Base-by-base conservation (phyloP, 305 asterid species). In the Fraxinus xanthoxyloides region DNA sequence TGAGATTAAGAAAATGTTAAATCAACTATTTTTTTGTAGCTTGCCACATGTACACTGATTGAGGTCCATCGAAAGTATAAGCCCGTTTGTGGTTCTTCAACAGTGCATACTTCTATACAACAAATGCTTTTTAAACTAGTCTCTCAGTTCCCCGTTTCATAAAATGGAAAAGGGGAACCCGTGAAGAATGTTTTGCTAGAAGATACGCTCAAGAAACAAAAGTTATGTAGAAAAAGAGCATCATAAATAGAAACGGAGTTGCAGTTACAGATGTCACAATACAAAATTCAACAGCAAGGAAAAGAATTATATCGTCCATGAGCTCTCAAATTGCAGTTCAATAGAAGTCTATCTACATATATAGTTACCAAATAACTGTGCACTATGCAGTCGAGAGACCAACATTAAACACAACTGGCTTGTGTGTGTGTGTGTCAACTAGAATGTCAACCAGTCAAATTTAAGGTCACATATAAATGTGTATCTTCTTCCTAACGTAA, bases 1-100 rank as follows among this genome's bases (percentile, higher is more conserved):
- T 77, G 72, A 72, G 67, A n/a, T 59, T 85, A 72, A 77, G 48
- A 72, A 32, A 72, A 31, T 35, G 80, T 76, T 79, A 48, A 56
- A 56, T 56, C 67, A 56, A 6, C 19, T 56, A 56, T 19, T 35
- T 7, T 7, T 59, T 32, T 19, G 23, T 30, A 78, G 54, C 81
- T 59, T 34, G 32, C 7, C 43, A 46, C 21, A 31, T 4, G 21
- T 51, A 51, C 26, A 7, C 35, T 46, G 7, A 31, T 80, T 34
- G 21, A 13, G 54, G 30, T 67, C 36, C 84, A 79, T 15, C 3
- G 15, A 72, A 38, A 72, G 74, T 15, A 19, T 48, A 75, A 15
- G 46, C 85, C 72, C 13, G 15, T 40, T 78, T 30, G 70, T 31
- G 59, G 73, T 48, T 82, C 70, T 38, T 28, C 38, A 69, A 13